Conservation (phyloP, 2,329 filamentous ascomycete genomes). For the Fusarium illudens region DNA sequence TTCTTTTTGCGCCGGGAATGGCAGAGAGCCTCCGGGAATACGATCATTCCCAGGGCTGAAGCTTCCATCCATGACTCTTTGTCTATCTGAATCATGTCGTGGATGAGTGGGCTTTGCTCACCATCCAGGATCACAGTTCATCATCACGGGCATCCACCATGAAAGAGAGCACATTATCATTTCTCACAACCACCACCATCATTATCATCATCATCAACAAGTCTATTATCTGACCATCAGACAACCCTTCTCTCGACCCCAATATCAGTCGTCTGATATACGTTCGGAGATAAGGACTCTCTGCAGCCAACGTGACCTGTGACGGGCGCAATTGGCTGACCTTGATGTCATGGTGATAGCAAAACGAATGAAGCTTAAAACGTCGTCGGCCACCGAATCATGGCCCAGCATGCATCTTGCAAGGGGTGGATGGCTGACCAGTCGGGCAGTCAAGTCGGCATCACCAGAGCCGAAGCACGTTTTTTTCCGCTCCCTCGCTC, state of each 20-base stretch:
- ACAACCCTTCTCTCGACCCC: background rate
- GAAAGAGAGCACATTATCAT: background rate
- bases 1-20: conserved; percentile 30
- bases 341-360: conserved; percentile 33
- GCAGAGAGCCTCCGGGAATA: conserved; percentile 28
- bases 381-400: conserved; percentile 17
- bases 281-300: conserved; percentile 19
- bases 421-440: background rate
- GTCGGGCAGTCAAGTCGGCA: no score
- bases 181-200: conserved; percentile 17
- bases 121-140: no score
- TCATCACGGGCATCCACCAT: no score
- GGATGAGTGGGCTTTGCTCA: background rate
- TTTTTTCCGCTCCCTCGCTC: conserved; percentile 1
- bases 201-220: background rate
- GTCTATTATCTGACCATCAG: conserved; percentile 1
- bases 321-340: conserved; percentile 30
- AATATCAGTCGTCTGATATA: background rate
- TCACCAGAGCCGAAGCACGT: conserved; percentile 19
- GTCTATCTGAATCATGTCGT: background rate
- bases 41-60: conserved; percentile 11
- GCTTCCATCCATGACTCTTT: background rate
- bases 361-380: conserved; percentile 24
- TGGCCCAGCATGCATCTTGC: conserved; percentile 15
- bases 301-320: conserved; percentile 27